Conservation (phyloP, 345 rosid species). For the Passiflora organensis region DNA sequence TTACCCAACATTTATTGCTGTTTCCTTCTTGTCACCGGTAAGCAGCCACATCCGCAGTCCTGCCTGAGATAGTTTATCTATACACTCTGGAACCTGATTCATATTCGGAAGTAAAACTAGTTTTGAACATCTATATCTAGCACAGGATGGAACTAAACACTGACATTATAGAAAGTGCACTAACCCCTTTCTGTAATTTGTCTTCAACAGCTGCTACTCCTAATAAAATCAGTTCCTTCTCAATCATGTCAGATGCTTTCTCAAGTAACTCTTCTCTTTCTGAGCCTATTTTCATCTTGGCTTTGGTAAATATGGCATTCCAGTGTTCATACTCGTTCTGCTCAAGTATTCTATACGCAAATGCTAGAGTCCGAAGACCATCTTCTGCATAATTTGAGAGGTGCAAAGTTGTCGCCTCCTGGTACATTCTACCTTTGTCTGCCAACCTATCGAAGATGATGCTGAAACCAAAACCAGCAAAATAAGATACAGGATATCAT, state of each 20-base stretch:
- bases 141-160: no score
- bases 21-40: constrained; percentile 84
- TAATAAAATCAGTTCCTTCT: constrained; percentile 55
- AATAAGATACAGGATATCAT: background rate
- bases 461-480: constrained; percentile 30
- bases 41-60: constrained; percentile 83
- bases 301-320: constrained; percentile 47
- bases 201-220: constrained; percentile 82
- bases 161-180: constrained; percentile 8
- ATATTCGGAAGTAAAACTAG: no score
- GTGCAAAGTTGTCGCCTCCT: constrained; percentile 45
- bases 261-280: constrained; percentile 66
- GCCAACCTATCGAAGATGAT: constrained; percentile 68
- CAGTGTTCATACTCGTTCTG: constrained; percentile 47
- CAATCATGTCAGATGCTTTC: constrained; percentile 61
- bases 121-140: no score
- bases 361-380: constrained; percentile 74
- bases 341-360: constrained; percentile 48
- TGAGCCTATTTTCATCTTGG: constrained; percentile 58
- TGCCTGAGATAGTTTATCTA: constrained; percentile 86
- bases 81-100: constrained; percentile 73
- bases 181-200: constrained; percentile 80
- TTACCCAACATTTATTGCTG: constrained; percentile 81
- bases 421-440: constrained; percentile 44
- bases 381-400: constrained; percentile 60